Evolutionary conservation across 768 basidiomycete species (phyloP), one percentile per base, ranked within the genome.

Genomic region (Cyclocybe aegerita): DNA sequence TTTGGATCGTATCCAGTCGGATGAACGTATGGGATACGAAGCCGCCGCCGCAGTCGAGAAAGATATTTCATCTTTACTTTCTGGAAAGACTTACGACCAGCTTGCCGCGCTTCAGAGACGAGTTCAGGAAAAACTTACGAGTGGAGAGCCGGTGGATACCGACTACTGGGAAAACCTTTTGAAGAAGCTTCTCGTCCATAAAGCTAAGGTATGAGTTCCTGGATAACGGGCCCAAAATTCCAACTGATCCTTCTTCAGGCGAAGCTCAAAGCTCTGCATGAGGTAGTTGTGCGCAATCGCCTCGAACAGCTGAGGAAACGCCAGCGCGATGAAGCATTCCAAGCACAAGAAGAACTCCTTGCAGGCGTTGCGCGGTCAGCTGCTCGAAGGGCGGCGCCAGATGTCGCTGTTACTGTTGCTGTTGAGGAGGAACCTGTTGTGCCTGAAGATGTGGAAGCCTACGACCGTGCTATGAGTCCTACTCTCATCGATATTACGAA

Each of bases 121-220:
- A 62, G 86, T 98, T 9, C 93, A 94, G 62, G 79, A 78, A 44
- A 98, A 98, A 68, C 80, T 98, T 3, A 74, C 82, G 0, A 92
- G 93, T 55, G 92, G 94, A 32, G 95, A 98, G 69, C 94, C 94
- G 2, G 81, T 99, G 33, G 97, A 99, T 68, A 90, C 85, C 9
- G 97, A 99, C 67, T 99, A 98, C 64, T 99, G 97, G 97, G 97
- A 98, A 69, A 79, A 83, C 41, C 71, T 99, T 7, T 69, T 98
- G 49, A 90, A 93, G 68, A 97, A 90, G 66, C 68, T 99, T 32
- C 74, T 98, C 16, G 96, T 98, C 3, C 97, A 92, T 87, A 98
- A 98, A 71, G 90, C 97, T 15, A 98, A 98, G 76, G 94, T 93
- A 58, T 43, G 44, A 39, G 47, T 49, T 40, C 11, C n/a, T 42